Evolutionary conservation across 441 rosid species (phyloP).

Genomic region (Biscutella laevigata): DNA sequence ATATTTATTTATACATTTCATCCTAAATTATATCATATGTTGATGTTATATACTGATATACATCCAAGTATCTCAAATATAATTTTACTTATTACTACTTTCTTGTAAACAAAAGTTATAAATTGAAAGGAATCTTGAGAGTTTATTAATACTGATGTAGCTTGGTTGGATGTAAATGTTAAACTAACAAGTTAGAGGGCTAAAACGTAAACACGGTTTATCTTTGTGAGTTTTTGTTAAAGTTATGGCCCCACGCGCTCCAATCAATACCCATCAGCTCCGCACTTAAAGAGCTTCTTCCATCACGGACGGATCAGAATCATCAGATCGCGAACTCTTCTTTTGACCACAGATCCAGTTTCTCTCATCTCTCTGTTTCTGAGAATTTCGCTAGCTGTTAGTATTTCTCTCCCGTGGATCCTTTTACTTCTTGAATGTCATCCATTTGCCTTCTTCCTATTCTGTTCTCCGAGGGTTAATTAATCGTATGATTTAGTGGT

Average conservation of each 20-base stretch:
- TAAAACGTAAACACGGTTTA: too few species aligned
- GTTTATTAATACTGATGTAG: background rate
- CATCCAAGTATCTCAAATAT: background rate
- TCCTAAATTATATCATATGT: background rate
- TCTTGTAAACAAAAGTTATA: background rate
- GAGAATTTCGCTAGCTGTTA: background rate
- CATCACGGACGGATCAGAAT: constrained; percentile 23
- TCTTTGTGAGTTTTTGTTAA: too few species aligned
- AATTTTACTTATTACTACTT: background rate
- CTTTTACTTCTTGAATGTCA: background rate
- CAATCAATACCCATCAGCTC: background rate
- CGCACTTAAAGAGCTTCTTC: constrained; percentile 12
- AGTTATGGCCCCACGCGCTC: constrained; percentile 21
- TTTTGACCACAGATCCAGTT: constrained; percentile 14
- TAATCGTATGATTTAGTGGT: background rate
- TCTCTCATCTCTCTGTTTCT: constrained; percentile 14
- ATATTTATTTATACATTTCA: background rate
- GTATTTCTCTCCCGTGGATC: background rate
- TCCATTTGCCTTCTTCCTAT: background rate
- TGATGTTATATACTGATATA: background rate
- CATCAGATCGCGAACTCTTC: constrained; percentile 19
- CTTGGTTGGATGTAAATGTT: background rate
- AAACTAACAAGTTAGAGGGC: background rate
- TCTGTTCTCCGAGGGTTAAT: background rate
- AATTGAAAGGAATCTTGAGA: background rate